Evolutionary conservation across 2,329 filamentous ascomycete species (phyloP), one percentile per base, ranked within the genome.

Genomic region (Ilyonectria mors-panacis): DNA sequence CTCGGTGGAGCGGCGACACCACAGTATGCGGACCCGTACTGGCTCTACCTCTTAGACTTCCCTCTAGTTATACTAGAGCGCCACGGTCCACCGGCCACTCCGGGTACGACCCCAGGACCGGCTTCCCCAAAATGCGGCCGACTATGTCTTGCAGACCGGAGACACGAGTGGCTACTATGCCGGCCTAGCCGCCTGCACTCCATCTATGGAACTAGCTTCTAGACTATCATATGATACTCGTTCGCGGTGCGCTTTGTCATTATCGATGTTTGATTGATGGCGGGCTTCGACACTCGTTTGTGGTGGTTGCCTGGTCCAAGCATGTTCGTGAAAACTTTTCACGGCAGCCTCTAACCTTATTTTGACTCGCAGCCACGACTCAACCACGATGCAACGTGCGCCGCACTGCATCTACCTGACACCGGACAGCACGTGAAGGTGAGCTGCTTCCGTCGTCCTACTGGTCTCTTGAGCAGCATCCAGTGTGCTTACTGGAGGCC

Each of bases 221-320:
- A 19, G 21, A 23, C 21, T 26, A 26, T 44, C 42, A 44, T 44
- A 19, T 44, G 33, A n/a, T 19, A 33, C 48, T 35, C 28, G 17
- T 30, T 9, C 48, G 23, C 48, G 48, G 23, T 33, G 48, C 48
- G 48, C 48, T 30, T 33, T 33, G 48, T 51, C 21, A 30, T 33
- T 51, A 51, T 28, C 2, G 48, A 51, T 51, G 48, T 33, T 28
- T 33, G 26, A 51, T 51, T 51, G 48, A 30, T 30, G 48, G 26
- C 48, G 48, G 48, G 48, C 26, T 51, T 51, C 48, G 48, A 51
- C 13, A 51, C 42, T 44, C 42, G 42, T 44, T 44, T 44, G 42
- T 44, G 23, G 48, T 51, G 48, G 48, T 30, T 51, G 48, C 48
- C 26, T 28, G 48, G 48, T 51, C 23, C 42, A 44, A 44, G 42